Conservation (phyloP, 2,329 filamentous ascomycete species). For the Myriosclerotinia curreyana region DNA sequence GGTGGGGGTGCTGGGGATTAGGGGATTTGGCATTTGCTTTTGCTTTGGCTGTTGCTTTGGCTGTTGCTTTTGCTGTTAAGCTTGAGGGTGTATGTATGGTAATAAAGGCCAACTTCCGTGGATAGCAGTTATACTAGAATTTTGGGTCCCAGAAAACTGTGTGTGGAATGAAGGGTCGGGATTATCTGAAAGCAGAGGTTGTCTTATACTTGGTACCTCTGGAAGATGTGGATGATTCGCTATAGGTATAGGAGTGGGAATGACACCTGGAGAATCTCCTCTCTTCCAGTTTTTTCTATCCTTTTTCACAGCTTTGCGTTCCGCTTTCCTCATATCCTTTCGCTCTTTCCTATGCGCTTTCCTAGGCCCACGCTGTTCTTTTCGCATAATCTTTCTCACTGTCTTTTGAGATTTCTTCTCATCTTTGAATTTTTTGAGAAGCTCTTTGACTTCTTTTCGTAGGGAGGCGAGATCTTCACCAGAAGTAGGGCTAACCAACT, state of each 20-base stretch:
- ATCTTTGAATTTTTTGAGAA: constrained; percentile 47
- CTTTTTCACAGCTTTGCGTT: constrained; percentile 30
- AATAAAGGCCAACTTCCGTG: not conserved
- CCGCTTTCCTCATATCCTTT: constrained; percentile 4
- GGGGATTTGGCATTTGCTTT: no score
- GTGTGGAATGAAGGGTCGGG: not conserved
- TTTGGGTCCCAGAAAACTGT: not conserved
- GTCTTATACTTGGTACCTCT: not conserved
- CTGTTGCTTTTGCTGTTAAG: not conserved
- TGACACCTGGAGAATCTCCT: not conserved
- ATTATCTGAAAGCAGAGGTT: not conserved
- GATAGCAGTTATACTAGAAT: not conserved
- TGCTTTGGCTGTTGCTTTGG: constrained; percentile 21
- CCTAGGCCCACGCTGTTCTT: constrained; percentile 24
- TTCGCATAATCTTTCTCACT: constrained; percentile 24
- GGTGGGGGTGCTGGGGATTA: not conserved
- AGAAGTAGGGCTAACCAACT: not conserved
- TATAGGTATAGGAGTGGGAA: not conserved
- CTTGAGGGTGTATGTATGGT: not conserved
- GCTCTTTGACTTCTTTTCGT: constrained; percentile 45
- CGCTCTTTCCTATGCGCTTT: constrained; percentile 13
- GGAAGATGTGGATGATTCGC: not conserved
- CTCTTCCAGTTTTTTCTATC: constrained; percentile 31
- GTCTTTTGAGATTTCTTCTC: constrained; percentile 42
- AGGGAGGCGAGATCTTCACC: constrained; percentile 42